These are phyloP conservation scores for Globisporangium spiculum DNA, from an alignment of 352 stramenopile species.

Conservation along the genomic window DNA sequence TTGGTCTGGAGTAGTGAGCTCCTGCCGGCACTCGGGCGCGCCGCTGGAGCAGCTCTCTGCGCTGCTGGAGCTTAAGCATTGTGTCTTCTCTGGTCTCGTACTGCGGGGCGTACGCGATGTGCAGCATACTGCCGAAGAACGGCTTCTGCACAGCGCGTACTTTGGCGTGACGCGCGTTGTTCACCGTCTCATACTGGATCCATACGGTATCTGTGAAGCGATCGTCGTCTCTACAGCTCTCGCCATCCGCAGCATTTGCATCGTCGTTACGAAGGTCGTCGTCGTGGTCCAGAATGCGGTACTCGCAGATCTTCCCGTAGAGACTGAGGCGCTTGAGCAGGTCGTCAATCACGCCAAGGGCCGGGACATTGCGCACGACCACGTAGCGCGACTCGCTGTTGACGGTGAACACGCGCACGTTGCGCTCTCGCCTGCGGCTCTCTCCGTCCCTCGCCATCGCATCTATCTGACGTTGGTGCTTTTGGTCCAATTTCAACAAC, in stretches of 20 bases:
- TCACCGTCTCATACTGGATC: constrained; percentile 75
- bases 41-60: constrained; percentile 42
- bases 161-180: constrained; percentile 73
- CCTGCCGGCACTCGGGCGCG: constrained; percentile 2
- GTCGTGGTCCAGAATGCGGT: constrained; percentile 47
- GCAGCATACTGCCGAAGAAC: constrained; percentile 61
- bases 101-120: constrained; percentile 63
- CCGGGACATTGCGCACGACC: constrained; percentile 59
- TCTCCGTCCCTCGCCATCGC: constrained; percentile 3
- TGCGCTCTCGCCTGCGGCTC: constrained; percentile 3
- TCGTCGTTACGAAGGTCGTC: constrained; percentile 26
- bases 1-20: neutral
- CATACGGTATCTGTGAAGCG: constrained; percentile 62
- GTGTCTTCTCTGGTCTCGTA: constrained; percentile 61
- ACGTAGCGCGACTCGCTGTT: constrained; percentile 57
- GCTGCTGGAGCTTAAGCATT: constrained; percentile 51
- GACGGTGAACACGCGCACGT: constrained; percentile 56
- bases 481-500: neutral
- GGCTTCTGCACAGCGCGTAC: constrained; percentile 48
- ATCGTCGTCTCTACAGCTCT: constrained; percentile 15
- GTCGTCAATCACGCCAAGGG: constrained; percentile 52
- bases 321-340: constrained; percentile 51
- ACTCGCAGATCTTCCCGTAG: constrained; percentile 49
- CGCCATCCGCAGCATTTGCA: constrained; percentile 6
- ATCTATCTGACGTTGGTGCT: neutral